Evolutionary conservation across 2,329 filamentous ascomycete species (phyloP), one percentile per base, ranked within the genome.

Genomic region (Phialocephala sp.): DNA sequence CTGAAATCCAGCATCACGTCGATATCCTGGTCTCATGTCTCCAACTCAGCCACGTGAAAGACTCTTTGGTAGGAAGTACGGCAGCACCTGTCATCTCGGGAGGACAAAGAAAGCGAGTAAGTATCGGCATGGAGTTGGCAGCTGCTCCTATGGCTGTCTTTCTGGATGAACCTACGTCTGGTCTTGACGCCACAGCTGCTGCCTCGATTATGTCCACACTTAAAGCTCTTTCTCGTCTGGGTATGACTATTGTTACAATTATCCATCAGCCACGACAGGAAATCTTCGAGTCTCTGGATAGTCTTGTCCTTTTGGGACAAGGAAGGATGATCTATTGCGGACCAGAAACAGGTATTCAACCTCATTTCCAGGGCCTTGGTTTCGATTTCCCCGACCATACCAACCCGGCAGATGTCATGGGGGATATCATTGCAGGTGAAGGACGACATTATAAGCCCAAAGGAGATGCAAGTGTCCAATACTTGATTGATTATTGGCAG

Each of bases 151-250:
- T 85, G 71, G 79, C 89, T 0, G 77, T 89, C 0, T 89, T 89
- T 75, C 80, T 89, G 8, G 87, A 89, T 59, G 86, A 88, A 72
- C 87, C 86, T 14, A 84, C 87, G 62, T 76, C 82, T 20, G 88
- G 88, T 45, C 82, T 91, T 0, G 89, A 91, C 72, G 84, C 82
- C 0, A 84, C 89, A 74, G 85, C 82, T 56, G 85, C 88, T 0
- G 89, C 86, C 82, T 84, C 87, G 0, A 90, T 91, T 54, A 84
- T 85, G 65, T 77, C 82, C 0, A 86, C 90, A 71, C 76, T 91
- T 0, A 83, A 87, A 62, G 88, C 88, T 70, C 81, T 91, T 0
- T 84, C 87, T 0, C 77, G 81, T 56, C 79, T 80, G 0, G 83
- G 83, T 0, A 84, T 86, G 70, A 84, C 84, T 1, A 79, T 87